Conservation (phyloP, 1,284 basidiomycete species). For the Mycena citricolor region DNA sequence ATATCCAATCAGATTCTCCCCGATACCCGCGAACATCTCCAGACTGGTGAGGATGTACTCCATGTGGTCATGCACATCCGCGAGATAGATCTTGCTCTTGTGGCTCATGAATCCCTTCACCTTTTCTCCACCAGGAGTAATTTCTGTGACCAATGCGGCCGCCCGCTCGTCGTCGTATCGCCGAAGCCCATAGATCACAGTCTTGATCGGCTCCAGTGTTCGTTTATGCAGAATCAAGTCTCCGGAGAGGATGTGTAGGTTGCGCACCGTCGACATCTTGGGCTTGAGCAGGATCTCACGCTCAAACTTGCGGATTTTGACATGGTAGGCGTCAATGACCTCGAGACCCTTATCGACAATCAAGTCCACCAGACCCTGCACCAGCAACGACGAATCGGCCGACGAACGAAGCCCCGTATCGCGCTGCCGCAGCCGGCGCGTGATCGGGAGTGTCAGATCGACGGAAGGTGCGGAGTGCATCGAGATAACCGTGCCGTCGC, state of each 20-base stretch:
- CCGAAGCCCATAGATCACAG: constrained; percentile 63
- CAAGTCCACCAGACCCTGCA: constrained; percentile 64
- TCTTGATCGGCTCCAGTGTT: constrained; percentile 65
- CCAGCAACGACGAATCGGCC: constrained; percentile 61
- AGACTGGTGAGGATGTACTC: constrained; percentile 64
- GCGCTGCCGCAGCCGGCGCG: constrained; percentile 51
- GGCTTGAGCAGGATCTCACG: constrained; percentile 58
- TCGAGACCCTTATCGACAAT: constrained; percentile 65
- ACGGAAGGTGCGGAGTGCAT: constrained; percentile 48
- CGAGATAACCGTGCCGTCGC: constrained; percentile 64
- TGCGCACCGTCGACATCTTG: constrained; percentile 57
- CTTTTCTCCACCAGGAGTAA: constrained; percentile 26
- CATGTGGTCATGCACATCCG: constrained; percentile 72
- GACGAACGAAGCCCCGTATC: constrained; percentile 60
- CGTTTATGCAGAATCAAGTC: constrained; percentile 69
- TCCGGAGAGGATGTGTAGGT: constrained; percentile 65
- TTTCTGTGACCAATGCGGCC: constrained; percentile 50
- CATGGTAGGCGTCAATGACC: constrained; percentile 67
- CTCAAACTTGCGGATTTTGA: constrained; percentile 60
- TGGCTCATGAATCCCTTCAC: constrained; percentile 65
- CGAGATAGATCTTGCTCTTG: constrained; percentile 67
- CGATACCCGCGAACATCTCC: constrained; percentile 66
- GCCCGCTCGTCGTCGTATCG: constrained; percentile 65
- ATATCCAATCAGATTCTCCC: constrained; percentile 70
- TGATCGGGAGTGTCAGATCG: constrained; percentile 56